A percentile compares a stretch with the other conserved stretches of the same genome.
Evolutionary conservation across 805 yeast genomes (phyloP).

Genomic region (Kregervanrija pseudodelftensis): DNA sequence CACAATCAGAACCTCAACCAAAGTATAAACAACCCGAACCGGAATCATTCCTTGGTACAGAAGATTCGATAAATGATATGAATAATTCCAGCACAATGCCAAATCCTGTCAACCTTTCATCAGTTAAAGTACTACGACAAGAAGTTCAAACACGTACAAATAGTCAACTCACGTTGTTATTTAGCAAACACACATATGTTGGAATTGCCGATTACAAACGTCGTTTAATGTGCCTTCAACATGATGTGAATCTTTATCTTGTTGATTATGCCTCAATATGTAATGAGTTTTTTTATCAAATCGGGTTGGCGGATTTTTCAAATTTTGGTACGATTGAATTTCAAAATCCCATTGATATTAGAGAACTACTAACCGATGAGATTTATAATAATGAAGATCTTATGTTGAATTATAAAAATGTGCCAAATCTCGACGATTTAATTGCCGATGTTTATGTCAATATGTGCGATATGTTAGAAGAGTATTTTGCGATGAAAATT

Average conservation of each 20-base stretch:
- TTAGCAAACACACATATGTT: slow-evolving; percentile 64
- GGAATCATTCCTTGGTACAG: not conserved
- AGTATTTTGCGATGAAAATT: slow-evolving; percentile 61
- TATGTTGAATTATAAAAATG: slow-evolving; percentile 2
- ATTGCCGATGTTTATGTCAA: slow-evolving; percentile 14
- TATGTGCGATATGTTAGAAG: slow-evolving; percentile 74
- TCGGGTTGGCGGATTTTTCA: slow-evolving; percentile 68
- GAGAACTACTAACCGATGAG: slow-evolving; percentile 30
- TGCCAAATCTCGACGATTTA: slow-evolving; percentile 11
- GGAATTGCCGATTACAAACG: slow-evolving; percentile 73
- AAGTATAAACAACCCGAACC: not conserved
- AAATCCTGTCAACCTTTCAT: slow-evolving; percentile 5
- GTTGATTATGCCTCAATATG: slow-evolving; percentile 74
- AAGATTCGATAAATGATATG: slow-evolving; percentile 1
- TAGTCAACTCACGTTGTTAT: slow-evolving; percentile 53
- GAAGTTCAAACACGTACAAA: slow-evolving; percentile 41
- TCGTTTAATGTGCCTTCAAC: slow-evolving; percentile 77
- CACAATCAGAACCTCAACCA: not conserved
- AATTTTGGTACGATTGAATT: slow-evolving; percentile 64
- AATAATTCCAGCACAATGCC: slow-evolving; percentile 1
- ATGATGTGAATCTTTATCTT: slow-evolving; percentile 67
- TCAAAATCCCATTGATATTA: slow-evolving; percentile 25
- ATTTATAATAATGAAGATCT: slow-evolving; percentile 25
- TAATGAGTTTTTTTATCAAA: slow-evolving; percentile 70
- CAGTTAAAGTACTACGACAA: slow-evolving; percentile 42